Conservation (phyloP, 108 stramenopile species). For the Skeletonema tropicum region DNA sequence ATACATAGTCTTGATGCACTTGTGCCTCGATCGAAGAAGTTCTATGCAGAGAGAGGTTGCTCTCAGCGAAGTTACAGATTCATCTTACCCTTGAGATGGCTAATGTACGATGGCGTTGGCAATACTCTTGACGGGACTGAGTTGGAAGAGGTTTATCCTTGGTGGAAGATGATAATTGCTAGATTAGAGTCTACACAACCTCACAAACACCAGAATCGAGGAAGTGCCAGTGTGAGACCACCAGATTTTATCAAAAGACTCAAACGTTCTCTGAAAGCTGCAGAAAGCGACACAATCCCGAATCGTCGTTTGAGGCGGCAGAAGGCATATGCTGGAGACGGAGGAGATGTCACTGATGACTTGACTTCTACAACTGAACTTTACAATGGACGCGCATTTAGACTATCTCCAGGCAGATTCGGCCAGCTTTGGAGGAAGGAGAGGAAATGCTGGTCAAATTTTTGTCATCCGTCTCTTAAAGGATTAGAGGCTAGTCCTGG, state of each 20-base stretch:
- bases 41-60: slow-evolving; percentile 72
- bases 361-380: not conserved
- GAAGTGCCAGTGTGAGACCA: not conserved
- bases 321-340: slow-evolving; percentile 5
- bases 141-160: not conserved
- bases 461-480: slow-evolving; percentile 56
- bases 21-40: slow-evolving; percentile 43
- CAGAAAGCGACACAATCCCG: slow-evolving; percentile 37
- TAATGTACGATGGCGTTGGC: slow-evolving; percentile 42
- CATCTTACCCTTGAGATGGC: slow-evolving; percentile 68
- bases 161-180: slow-evolving; percentile 14
- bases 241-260: slow-evolving; percentile 37
- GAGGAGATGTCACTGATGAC: slow-evolving; percentile 1
- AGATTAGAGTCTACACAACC: slow-evolving; percentile 9
- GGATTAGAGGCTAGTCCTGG: slow-evolving; percentile 69
- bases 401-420: slow-evolving; percentile 61
- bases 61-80: slow-evolving; percentile 76
- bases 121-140: not conserved
- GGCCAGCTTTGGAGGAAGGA: slow-evolving; percentile 63
- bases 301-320: slow-evolving; percentile 28
- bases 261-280: slow-evolving; percentile 46
- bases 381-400: slow-evolving; percentile 19
- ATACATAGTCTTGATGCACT: slow-evolving; percentile 39
- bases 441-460: slow-evolving; percentile 74
- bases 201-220: slow-evolving; percentile 14